These are phyloP conservation scores for Hydrangea macrophylla DNA, from an alignment of 148 eudicot genomes.

Conservation along the genomic window DNA sequence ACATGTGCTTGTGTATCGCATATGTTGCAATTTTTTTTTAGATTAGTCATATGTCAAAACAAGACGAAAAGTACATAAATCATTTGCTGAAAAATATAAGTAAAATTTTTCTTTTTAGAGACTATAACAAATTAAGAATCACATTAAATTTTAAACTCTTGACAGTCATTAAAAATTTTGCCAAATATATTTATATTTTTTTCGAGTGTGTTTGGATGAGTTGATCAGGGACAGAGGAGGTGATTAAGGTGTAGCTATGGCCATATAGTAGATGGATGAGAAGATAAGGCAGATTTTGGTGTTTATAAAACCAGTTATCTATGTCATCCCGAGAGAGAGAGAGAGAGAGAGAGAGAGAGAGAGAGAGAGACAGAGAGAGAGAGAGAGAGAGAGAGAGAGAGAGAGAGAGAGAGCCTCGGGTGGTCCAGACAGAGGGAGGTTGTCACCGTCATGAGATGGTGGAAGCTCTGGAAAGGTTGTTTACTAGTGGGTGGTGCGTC, in stretches of 20 bases:
- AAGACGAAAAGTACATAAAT: too few relatives aligned
- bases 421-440: conserved; percentile 10
- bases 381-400: not conserved
- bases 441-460: conserved; percentile 15
- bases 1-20: too few relatives aligned
- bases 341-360: not conserved
- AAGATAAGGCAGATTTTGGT: conserved; percentile 15
- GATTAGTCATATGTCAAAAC: too few relatives aligned
- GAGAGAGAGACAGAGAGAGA: not conserved
- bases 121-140: too few relatives aligned
- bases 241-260: not conserved
- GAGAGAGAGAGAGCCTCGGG: too few relatives aligned
- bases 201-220: not conserved
- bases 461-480: conserved; percentile 16
- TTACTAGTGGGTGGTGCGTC: conserved; percentile 17
- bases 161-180: too few relatives aligned
- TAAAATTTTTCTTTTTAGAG: too few relatives aligned
- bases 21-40: too few relatives aligned
- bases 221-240: not conserved
- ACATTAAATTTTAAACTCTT: too few relatives aligned
- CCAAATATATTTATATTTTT: too few relatives aligned
- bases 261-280: not conserved
- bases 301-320: not conserved
- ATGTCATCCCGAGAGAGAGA: not conserved
- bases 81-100: too few relatives aligned